Base-by-base conservation (phyloP, 1,139 yeast species). In the Yamadazyma dushanensis region DNA sequence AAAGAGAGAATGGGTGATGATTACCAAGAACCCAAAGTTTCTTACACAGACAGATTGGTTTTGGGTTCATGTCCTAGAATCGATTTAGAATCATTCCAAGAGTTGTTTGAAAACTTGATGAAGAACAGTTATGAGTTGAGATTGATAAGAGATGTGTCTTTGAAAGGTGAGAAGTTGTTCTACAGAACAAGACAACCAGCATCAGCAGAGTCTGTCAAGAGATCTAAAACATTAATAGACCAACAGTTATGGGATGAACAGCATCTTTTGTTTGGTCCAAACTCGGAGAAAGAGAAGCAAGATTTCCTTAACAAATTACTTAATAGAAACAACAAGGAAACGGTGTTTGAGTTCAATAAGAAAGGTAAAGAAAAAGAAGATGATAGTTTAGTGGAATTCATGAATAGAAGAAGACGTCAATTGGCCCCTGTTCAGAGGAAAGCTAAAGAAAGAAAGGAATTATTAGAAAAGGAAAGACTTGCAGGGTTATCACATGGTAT, bases 311-410 rank as follows among this genome's bases (percentile, higher is more conserved):
- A 78, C 9, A 79, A 80, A 49, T 68, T 94, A 41, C 76, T 77
- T 37, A 76, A 86, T 48, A 71, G 96, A 52, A 59, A 72, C 35
- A 66, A 77, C 32, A 83, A 86, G 53, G 97, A 92, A 56, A 94
- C 98, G 0, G 97, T 94, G 7, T 94, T 94, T 58, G 99, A 94
- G 59, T 83, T 88, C 60, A 71, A 75, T 39, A 78, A 80, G 49
- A 76, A 74, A 36, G 70, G 68, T 25, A 59, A 56, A 24, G 70
- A 63, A 32, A 56, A 51, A 34, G 73, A 61, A 26, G 90, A 83
- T 45, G 85, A 85, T 46, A 80, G 80, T 44, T 64, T 89, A 54
- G 85, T 87, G 25, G 83, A 82, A 36, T 71, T 92, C 52, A 92
- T 94, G 98, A 74, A 82, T 46, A 79, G 78, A 43, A 74, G 98